Conservation (phyloP, 768 basidiomycete species). For the Xerocomellus intermedius region DNA sequence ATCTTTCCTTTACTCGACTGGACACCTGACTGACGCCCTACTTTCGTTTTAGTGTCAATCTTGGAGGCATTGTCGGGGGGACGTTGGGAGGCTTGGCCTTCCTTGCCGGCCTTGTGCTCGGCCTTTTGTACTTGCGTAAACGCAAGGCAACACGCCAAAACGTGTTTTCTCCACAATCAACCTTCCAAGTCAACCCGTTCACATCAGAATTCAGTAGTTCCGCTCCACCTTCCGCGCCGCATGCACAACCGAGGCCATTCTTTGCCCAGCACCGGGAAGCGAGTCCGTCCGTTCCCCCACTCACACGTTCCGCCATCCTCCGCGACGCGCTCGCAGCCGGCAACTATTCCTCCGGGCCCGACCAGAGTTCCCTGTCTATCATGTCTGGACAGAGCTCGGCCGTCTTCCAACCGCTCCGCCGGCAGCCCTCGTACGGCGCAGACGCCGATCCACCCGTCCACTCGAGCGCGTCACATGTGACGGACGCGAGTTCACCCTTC, state of each 20-base stretch:
- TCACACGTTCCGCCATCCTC: conserved; percentile 13
- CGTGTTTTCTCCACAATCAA: not conserved
- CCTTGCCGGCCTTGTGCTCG: not conserved
- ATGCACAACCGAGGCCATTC: not conserved
- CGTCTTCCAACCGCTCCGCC: conserved; percentile 4
- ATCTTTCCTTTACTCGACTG: not conserved
- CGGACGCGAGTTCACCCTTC: not conserved
- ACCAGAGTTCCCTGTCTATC: not conserved
- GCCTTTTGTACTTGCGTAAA: conserved; percentile 9
- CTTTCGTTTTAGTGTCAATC: conserved; percentile 7
- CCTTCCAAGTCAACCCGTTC: conserved; percentile 5
- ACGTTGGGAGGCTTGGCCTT: conserved; percentile 11
- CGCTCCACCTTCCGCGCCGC: not conserved
- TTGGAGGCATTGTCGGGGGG: conserved; percentile 15
- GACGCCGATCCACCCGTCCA: not conserved
- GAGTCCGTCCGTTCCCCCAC: not conserved
- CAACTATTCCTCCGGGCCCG: not conserved
- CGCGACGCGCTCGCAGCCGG: conserved; percentile 6
- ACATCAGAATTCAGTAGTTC: not conserved
- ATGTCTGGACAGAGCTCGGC: not conserved
- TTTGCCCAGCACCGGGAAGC: not conserved
- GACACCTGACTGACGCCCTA: not conserved
- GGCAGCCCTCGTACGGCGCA: not conserved
- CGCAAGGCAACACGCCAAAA: not conserved
- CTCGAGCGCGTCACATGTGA: not conserved